These are phyloP conservation scores for Parasitella parasitica DNA, from an alignment of 371 early-diverging fungal genomes.

Conservation along the genomic window DNA sequence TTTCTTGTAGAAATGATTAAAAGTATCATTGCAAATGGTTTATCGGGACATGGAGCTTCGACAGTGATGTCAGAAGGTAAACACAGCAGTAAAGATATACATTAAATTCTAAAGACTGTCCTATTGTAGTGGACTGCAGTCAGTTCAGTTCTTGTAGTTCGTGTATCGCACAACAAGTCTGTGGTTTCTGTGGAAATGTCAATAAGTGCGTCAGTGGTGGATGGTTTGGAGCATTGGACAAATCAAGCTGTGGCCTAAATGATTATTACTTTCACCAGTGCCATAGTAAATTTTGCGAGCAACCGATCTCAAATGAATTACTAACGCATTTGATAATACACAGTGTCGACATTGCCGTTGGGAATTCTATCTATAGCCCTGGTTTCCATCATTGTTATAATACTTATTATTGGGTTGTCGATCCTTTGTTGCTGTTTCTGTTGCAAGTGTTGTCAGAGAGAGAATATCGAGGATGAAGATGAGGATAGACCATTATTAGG, in stretches of 20 bases:
- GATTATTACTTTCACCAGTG: constrained; percentile 22
- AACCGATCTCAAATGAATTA: too few relatives aligned
- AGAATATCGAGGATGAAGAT: constrained; percentile 2
- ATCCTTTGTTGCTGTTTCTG: constrained; percentile 14
- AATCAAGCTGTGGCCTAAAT: constrained; percentile 1
- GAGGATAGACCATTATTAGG: constrained; percentile 15
- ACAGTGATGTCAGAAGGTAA: not conserved
- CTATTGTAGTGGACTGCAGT: constrained; percentile 9
- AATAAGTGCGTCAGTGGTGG: constrained; percentile 9
- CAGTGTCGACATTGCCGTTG: constrained; percentile 16
- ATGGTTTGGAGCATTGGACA: constrained; percentile 23
- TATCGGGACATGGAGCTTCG: not conserved
- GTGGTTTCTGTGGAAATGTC: constrained; percentile 19
- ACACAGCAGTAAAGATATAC: too few relatives aligned
- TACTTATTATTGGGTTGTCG: not conserved
- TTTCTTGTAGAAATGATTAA: not conserved
- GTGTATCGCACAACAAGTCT: constrained; percentile 18
- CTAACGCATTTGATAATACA: too few relatives aligned
- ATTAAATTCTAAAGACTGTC: not conserved
- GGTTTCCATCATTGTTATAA: not conserved
- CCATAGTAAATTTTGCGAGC: constrained; percentile 22
- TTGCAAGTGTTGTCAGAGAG: constrained; percentile 2
- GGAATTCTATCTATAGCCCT: constrained; percentile 10
- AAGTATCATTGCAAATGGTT: not conserved
- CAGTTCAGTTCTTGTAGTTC: constrained; percentile 5